Percentiles rank a stretch among this genome's conserved stretches.
phyloP scores from a whole-genome alignment of 2,329 filamentous ascomycete species.

The Thelonectria blattea region DNA sequence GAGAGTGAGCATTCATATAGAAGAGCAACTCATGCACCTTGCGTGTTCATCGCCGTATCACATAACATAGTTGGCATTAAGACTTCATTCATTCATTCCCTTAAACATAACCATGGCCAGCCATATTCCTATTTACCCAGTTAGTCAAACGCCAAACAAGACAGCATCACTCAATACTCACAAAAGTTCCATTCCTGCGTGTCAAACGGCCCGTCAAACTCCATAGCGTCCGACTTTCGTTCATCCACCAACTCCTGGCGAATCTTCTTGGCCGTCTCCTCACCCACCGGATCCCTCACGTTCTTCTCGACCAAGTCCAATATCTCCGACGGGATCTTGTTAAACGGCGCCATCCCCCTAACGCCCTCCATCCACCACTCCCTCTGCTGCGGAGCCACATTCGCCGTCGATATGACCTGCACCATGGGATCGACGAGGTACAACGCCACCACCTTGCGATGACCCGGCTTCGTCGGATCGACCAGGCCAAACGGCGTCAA shows the following conservation, averaged over 20 bases:
- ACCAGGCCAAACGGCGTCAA: conserved; percentile 57
- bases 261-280: conserved; percentile 29
- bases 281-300: conserved; percentile 28
- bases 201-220: not conserved
- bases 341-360: not conserved
- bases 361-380: conserved; percentile 43
- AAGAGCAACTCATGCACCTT: too few species aligned
- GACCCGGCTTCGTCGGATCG: conserved; percentile 59
- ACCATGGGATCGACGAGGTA: conserved; percentile 65
- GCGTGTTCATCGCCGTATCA: too few species aligned
- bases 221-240: not conserved
- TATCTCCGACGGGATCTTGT: conserved; percentile 29
- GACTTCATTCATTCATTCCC: too few species aligned
- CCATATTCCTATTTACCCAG: too few species aligned
- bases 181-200: too few species aligned
- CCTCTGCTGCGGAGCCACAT: conserved; percentile 51
- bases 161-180: too few species aligned
- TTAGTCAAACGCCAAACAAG: too few species aligned
- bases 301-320: conserved; percentile 26
- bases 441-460: conserved; percentile 65
- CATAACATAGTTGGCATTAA: too few species aligned
- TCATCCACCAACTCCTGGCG: not conserved
- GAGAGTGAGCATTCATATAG: too few species aligned
- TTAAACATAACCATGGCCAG: too few species aligned
- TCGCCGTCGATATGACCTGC: conserved; percentile 50